Evolutionary conservation across 2,329 filamentous ascomycete genomes (phyloP).

Genomic region (Aureobasidium sp.): DNA sequence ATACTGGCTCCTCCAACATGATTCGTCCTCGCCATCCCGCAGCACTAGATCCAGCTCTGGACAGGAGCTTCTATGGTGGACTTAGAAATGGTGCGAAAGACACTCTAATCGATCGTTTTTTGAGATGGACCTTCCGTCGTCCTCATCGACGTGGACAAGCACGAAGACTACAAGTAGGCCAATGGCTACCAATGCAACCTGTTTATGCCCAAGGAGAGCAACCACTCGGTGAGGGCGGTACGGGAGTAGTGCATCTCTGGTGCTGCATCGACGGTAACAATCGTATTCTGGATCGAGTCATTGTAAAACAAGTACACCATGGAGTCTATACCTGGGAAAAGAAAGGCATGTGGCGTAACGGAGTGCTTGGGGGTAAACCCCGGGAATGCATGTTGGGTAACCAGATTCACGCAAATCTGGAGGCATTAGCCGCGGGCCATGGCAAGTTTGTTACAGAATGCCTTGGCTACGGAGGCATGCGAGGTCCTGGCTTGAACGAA

Average conservation of each 20-base stretch:
- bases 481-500: not conserved
- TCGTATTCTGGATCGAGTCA: not conserved
- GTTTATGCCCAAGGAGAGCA: not conserved
- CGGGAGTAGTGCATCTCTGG: not conserved
- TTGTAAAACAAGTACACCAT: not conserved
- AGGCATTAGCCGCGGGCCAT: not conserved
- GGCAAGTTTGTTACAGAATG: not conserved
- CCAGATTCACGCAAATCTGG: not conserved
- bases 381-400: not conserved
- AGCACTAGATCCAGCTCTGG: not conserved
- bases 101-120: not conserved
- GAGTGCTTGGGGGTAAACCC: not conserved
- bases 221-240: not conserved
- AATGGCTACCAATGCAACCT: not conserved
- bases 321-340: not conserved
- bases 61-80: not conserved
- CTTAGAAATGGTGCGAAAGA: not conserved
- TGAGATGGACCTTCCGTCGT: not conserved
- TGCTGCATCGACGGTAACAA: not conserved
- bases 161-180: not conserved
- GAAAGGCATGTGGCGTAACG: not conserved
- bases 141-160: not conserved
- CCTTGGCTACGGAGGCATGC: not conserved
- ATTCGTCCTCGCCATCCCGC: not conserved
- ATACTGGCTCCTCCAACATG: not conserved